Evolutionary conservation across 192 early-diverging fungal genomes (phyloP), one percentile per base, ranked within the genome.

Genomic region (Chytriomyces sp.): DNA sequence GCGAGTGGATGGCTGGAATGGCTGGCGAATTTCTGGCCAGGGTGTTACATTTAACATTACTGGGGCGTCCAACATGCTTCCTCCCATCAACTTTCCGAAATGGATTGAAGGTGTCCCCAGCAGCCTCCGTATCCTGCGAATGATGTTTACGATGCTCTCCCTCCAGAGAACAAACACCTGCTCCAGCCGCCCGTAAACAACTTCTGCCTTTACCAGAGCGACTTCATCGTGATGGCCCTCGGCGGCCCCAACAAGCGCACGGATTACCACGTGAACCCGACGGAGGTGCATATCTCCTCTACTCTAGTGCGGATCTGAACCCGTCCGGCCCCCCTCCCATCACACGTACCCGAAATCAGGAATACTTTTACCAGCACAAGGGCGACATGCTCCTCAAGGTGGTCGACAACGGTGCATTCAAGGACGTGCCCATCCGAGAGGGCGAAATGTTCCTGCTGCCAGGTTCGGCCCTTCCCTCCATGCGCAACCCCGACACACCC

Each of bases 361-460:
- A 99, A 74, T 99, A 94, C 93, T 99, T 99, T 80, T 94, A 91
- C 81, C 95, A 98, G 78, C 78, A 93, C 81, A 92, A 93, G 77
- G 97, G 97, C 5, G 86, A 90, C 49, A 93, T 99, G 94, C 63
- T 93, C n/a, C 81, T 99, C 54, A 95, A 94, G 52, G 87, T 97
- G 60, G 93, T 96, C 1, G 88, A 91, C 33, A 70, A 85, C 57
- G 91, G 89, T 65, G 89, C 87, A 53, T 94, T 94, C 75, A 88
- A 82, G 70, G 93, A 98, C 82, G 86, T 96, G 61, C 80, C 83
- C 52, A 92, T 99, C 79, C 81, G 85, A 52, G 95, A 99, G 78
- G 96, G 96, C 25, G 94, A 94, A 32, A 98, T 99, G 97, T 92
- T 97, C 71, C 78, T 99, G 64, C 74, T 99, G 75, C 96, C 97